Base-by-base conservation (phyloP, 2,329 filamentous ascomycete genomes). In the Penicillium fuscoglaucum region DNA sequence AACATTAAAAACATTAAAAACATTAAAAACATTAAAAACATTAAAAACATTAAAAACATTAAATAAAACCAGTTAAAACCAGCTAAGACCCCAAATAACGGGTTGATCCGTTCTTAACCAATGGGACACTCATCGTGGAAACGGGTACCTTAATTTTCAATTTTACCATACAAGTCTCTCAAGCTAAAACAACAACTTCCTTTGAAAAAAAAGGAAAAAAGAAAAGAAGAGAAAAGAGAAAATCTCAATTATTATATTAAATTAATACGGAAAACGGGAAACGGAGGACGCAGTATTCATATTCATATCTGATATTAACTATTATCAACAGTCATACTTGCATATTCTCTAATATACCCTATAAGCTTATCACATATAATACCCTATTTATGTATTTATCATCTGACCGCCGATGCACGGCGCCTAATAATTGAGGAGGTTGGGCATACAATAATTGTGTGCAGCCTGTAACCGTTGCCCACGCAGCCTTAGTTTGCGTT, bases 361-460 rank as follows among this genome's bases (percentile, higher is more conserved):
- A 47, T 48, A 24, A 35, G 19, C 4, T 33, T 24, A 35, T 48
- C 29, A 48, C 19, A 17, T 45, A 24, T 28, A 29, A 45, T 29
- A 15, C 49, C 51, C 43, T 54, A 48, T 29, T 43, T 33, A 40
- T 55, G 35, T 54, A 48, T 29, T 43, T 33, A 40, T 55, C 55
- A 57, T 57, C 55, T 54, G 55, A 55, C 53, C 46, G 29, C 52
- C 43, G 24, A 57, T 54, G 50, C 55, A 57, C 37, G 50, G 50
- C 55, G 50, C 50, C 55, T 57, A 54, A 57, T 57, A 54, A 54
- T 57, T 57, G 35, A 52, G 50, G 44, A 46, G 55, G 59, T 61
- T 61, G 59, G 59, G 59, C 59, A 61, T 53, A 59, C 51, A 61
- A 52, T 52, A 33, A 43, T 39, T 45, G 31, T 57, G 31, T 51